Evolutionary conservation across 192 early-diverging fungal species (phyloP).

Genomic region (Podila epicladia): DNA sequence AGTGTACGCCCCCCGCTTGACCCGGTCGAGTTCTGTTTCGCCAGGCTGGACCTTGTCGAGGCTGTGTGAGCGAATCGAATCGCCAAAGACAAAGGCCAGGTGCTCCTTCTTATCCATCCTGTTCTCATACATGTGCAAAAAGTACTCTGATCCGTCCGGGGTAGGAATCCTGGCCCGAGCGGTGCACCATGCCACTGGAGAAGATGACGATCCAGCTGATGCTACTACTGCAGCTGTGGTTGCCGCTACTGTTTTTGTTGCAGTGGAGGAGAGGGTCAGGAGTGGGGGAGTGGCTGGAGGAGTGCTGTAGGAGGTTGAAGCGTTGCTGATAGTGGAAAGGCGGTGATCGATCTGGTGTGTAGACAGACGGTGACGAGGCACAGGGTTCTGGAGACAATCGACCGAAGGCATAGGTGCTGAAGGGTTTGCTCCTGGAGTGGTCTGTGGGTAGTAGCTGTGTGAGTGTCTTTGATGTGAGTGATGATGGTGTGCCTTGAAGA

Average conservation of each 20-base stretch:
- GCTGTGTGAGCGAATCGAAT: constrained; percentile 73
- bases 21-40: constrained; percentile 84
- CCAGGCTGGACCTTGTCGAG: constrained; percentile 70
- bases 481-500: constrained; percentile 17
- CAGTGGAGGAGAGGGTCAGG: neutral
- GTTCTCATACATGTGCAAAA: constrained; percentile 88
- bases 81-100: constrained; percentile 94
- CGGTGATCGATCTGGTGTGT: too few species aligned
- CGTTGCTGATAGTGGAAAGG: neutral
- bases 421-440: neutral
- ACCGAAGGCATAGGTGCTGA: constrained; percentile 3
- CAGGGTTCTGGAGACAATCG: constrained; percentile 28
- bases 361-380: constrained; percentile 16
- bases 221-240: neutral
- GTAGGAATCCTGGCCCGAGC: constrained; percentile 86
- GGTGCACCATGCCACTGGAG: constrained; percentile 42
- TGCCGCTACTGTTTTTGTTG: too few species aligned
- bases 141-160: constrained; percentile 79
- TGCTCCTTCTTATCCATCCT: constrained; percentile 90
- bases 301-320: constrained; percentile 22
- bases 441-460: constrained; percentile 2
- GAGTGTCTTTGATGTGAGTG: constrained; percentile 13
- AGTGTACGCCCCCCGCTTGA: constrained; percentile 79
- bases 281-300: constrained; percentile 42
- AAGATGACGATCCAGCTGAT: neutral